A percentile compares a stretch with the other conserved stretches of the same genome.
Evolutionary conservation across 768 basidiomycete genomes (phyloP).

Genomic region (Boletus rex-veris): DNA sequence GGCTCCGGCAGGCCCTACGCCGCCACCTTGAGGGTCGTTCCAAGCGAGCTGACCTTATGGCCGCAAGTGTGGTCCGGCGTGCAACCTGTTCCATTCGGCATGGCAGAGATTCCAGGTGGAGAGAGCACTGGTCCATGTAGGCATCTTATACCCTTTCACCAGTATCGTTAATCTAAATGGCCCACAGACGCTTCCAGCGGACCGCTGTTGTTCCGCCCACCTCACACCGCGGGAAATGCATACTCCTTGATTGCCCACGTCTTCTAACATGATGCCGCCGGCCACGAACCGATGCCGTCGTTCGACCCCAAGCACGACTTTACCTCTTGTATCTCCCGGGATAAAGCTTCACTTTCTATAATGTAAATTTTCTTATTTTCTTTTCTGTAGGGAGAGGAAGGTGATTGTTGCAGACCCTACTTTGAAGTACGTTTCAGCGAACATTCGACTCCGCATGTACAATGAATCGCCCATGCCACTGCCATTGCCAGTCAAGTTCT

Average conservation of each 20-base stretch:
- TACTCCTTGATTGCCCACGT: conserved; percentile 10
- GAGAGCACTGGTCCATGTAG: not conserved
- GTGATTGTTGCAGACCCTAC: conserved; percentile 12
- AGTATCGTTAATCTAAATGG: not conserved
- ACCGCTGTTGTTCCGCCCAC: conserved; percentile 7
- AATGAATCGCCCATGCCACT: not conserved
- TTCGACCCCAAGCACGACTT: not conserved
- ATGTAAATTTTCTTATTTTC: not conserved
- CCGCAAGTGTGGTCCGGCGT: not conserved
- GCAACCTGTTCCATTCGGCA: not conserved
- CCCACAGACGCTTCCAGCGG: not conserved
- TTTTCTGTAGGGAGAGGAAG: not conserved
- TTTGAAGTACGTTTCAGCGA: conserved; percentile 1
- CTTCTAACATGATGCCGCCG: not conserved
- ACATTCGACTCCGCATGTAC: conserved; percentile 9
- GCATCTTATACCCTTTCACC: not conserved
- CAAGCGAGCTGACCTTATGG: conserved; percentile 6
- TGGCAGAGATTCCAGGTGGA: not conserved
- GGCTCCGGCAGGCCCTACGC: not conserved
- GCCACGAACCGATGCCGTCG: not conserved
- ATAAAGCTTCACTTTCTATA: conserved; percentile 4
- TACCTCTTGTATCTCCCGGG: not conserved
- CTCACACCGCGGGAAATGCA: not conserved
- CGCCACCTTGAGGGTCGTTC: conserved; percentile 2
- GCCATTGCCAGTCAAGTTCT: not conserved